Evolutionary conservation across 2,329 filamentous ascomycete species (phyloP).

Genomic region (Alternaria sp.): DNA sequence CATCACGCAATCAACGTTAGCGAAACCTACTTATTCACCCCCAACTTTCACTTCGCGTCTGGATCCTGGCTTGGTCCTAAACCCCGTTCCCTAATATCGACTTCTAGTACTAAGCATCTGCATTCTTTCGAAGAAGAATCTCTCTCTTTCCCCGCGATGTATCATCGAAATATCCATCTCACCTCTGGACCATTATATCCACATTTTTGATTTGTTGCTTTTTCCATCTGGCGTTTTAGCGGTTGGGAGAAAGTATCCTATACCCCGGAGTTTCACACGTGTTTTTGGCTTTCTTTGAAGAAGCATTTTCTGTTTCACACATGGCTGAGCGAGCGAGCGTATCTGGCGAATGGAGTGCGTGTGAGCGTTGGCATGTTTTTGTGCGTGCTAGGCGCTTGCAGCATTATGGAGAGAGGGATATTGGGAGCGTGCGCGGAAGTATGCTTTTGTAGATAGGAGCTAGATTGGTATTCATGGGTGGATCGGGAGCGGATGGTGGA

Average conservation of each 20-base stretch:
- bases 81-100: conserved; percentile 15
- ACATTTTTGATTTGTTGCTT: conserved; percentile 3
- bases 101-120: conserved; percentile 15
- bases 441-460: neutral
- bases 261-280: conserved; percentile 25
- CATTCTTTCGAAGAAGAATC: neutral
- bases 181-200: conserved; percentile 10
- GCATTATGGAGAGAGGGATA: neutral
- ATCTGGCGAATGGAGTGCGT: neutral
- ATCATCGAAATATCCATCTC: conserved; percentile 10
- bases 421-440: neutral
- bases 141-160: conserved; percentile 1
- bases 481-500: neutral
- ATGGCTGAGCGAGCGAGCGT: neutral
- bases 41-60: conserved; percentile 15
- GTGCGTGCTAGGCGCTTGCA: neutral
- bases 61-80: conserved; percentile 26
- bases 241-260: conserved; percentile 34
- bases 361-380: neutral
- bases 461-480: neutral
- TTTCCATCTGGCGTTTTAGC: conserved; percentile 18
- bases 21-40: neutral
- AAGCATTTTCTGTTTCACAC: neutral
- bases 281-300: conserved; percentile 1
- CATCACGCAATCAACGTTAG: conserved; percentile 2